Evolutionary conservation across 2,329 filamentous ascomycete genomes (phyloP).

Genomic region (Phyllosticta citriasiana): DNA sequence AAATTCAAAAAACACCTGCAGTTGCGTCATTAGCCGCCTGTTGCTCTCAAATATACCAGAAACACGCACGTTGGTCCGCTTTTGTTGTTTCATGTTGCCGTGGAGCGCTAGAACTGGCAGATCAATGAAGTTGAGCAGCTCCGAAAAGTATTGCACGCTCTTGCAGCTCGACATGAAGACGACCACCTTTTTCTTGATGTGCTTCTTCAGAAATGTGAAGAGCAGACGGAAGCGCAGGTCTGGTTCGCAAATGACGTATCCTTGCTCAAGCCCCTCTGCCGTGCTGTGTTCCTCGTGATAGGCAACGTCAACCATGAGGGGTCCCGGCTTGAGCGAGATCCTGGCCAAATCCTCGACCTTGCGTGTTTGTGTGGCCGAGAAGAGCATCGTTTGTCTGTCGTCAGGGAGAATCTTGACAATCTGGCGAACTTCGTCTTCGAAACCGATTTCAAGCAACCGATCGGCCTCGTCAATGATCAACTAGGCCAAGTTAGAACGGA

Average conservation of each 20-base stretch:
- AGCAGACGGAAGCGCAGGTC: conserved; percentile 90
- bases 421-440: conserved; percentile 95
- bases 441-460: conserved; percentile 90
- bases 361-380: conserved; percentile 95
- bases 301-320: conserved; percentile 95
- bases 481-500: background rate
- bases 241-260: conserved; percentile 86
- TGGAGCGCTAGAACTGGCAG: conserved; percentile 77
- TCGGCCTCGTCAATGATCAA: conserved; percentile 96
- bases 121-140: conserved; percentile 95
- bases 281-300: conserved; percentile 82
- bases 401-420: conserved; percentile 82
- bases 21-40: background rate
- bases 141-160: conserved; percentile 85
- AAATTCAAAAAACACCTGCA: conserved; percentile 74
- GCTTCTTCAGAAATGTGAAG: conserved; percentile 87
- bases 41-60: background rate
- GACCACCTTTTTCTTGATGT: conserved; percentile 93
- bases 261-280: conserved; percentile 88
- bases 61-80: conserved; percentile 71
- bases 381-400: conserved; percentile 91
- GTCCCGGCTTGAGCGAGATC: conserved; percentile 83
- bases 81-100: conserved; percentile 95
- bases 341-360: conserved; percentile 95
- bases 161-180: conserved; percentile 72